A percentile compares a stretch with the other conserved stretches of the same genome.
Evolutionary conservation across 352 stramenopile species (phyloP).

Genomic region (Phytophthora citrophthora): DNA sequence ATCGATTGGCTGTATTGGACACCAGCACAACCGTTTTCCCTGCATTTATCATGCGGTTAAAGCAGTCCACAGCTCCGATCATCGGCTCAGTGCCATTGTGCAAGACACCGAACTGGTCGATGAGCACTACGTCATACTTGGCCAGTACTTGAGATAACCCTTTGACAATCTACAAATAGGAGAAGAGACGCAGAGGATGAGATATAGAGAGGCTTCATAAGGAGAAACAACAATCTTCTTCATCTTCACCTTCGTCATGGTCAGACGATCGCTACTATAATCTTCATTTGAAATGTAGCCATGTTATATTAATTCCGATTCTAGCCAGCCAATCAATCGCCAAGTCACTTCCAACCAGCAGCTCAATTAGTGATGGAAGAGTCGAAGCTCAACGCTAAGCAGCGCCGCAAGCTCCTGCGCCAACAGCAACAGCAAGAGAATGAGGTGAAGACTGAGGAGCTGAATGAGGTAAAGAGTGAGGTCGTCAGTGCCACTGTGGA

Average conservation of each 20-base stretch:
- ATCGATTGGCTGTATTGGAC: constrained; percentile 86
- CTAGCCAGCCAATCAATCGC: constrained; percentile 18
- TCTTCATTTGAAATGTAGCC: not conserved
- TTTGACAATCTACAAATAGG: constrained; percentile 29
- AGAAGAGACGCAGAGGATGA: too few relatives aligned
- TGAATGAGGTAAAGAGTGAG: constrained; percentile 5
- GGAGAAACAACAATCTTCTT: too few relatives aligned
- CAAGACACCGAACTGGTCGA: constrained; percentile 93
- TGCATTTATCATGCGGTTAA: constrained; percentile 55
- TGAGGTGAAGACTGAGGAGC: not conserved
- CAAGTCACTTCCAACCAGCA: constrained; percentile 11
- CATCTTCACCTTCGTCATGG: too few relatives aligned
- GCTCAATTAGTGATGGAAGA: constrained; percentile 16
- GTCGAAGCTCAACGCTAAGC: constrained; percentile 74
- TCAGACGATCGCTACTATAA: too few relatives aligned
- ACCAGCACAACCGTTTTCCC: constrained; percentile 87
- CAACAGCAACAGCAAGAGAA: constrained; percentile 39
- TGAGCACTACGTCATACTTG: constrained; percentile 89
- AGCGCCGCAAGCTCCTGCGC: constrained; percentile 73
- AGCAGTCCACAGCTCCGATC: constrained; percentile 64
- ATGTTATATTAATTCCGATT: constrained; percentile 5
- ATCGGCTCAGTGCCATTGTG: constrained; percentile 86
- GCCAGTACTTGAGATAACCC: constrained; percentile 49
- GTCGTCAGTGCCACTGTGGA: not conserved
- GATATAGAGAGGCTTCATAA: too few relatives aligned